A percentile compares a stretch with the other conserved stretches of the same genome.
These are phyloP conservation scores for Filosporella fistucella DNA, from an alignment of 495 filamentous ascomycete genomes.

Conservation along the genomic window DNA sequence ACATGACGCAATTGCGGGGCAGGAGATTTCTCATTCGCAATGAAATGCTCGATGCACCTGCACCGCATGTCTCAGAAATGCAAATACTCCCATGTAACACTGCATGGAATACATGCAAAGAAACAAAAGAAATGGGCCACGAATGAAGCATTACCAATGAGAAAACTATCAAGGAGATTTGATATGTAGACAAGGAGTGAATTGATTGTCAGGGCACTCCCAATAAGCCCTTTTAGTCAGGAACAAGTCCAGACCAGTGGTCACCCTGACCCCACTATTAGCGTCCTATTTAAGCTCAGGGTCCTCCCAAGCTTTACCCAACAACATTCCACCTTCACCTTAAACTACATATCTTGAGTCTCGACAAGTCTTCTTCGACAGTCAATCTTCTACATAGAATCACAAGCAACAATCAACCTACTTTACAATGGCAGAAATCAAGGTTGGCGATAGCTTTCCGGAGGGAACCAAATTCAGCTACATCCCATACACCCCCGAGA, in stretches of 20 bases:
- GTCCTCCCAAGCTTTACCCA: constrained; percentile 7
- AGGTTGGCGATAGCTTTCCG: constrained; percentile 81
- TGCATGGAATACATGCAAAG: too few species aligned
- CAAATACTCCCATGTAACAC: constrained; percentile 6
- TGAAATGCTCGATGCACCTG: neutral
- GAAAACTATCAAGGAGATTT: too few species aligned
- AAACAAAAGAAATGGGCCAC: too few species aligned
- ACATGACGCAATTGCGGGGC: constrained; percentile 2
- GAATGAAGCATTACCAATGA: too few species aligned
- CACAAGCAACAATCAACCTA: neutral
- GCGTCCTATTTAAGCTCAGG: constrained; percentile 1
- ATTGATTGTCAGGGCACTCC: too few species aligned
- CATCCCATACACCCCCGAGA: constrained; percentile 64
- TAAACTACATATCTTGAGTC: too few species aligned
- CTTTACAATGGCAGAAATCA: constrained; percentile 63
- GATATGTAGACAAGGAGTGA: too few species aligned
- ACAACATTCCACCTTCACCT: neutral
- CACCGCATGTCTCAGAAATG: neutral
- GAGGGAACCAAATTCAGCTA: constrained; percentile 74
- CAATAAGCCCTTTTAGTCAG: too few species aligned
- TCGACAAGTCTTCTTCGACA: too few species aligned
- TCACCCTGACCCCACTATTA: constrained; percentile 1
- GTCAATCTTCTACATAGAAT: too few species aligned
- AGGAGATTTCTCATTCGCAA: constrained; percentile 7
- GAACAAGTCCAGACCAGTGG: too few species aligned